Evolutionary conservation across 768 basidiomycete species (phyloP).

Genomic region (Lentinula sp.): DNA sequence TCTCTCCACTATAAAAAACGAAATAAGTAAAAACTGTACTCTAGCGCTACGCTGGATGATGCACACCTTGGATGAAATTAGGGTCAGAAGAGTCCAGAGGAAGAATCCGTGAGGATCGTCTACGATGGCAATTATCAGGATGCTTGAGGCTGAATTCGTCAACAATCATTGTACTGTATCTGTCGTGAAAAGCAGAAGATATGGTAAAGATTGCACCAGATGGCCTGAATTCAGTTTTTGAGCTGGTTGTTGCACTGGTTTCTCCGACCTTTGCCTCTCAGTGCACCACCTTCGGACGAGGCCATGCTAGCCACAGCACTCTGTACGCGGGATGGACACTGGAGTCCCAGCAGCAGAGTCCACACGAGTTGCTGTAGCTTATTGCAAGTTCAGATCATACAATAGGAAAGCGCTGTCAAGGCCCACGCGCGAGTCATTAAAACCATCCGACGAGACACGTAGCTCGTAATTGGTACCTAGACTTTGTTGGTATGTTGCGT

Average conservation of each 20-base stretch:
- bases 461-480: too few relatives aligned
- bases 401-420: too few relatives aligned
- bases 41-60: neutral
- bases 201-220: neutral
- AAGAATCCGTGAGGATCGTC: slow-evolving; percentile 34
- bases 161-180: neutral
- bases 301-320: slow-evolving; percentile 14
- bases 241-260: neutral
- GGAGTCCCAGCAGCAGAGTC: neutral
- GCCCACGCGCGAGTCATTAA: too few relatives aligned
- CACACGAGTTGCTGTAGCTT: too few relatives aligned
- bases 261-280: neutral
- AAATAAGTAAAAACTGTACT: neutral
- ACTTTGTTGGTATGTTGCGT: too few relatives aligned
- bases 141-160: slow-evolving; percentile 41
- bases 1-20: slow-evolving; percentile 33
- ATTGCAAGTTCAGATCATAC: too few relatives aligned
- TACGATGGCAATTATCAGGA: slow-evolving; percentile 32
- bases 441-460: too few relatives aligned
- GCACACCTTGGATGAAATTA: slow-evolving; percentile 35
- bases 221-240: neutral
- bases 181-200: neutral
- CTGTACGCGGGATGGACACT: neutral
- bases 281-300: neutral
- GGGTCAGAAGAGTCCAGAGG: slow-evolving; percentile 28